A percentile compares a stretch with the other conserved stretches of the same genome.
phyloP scores from a whole-genome alignment of 1,284 basidiomycete genomes.

The Phylloporus sp. region DNA sequence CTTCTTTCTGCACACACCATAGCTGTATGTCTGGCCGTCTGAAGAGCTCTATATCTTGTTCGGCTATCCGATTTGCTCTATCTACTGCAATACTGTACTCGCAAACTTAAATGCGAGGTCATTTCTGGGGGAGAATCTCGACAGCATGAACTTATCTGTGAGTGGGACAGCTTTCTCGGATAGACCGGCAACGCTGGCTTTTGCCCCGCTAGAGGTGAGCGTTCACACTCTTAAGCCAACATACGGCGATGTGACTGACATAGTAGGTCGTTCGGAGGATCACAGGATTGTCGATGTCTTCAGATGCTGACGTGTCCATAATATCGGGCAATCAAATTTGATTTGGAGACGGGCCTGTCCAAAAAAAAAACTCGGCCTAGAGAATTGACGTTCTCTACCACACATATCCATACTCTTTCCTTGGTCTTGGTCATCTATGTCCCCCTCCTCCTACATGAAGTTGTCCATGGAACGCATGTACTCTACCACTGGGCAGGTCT shows the following conservation, averaged over 20 bases:
- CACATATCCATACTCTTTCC: too few species aligned
- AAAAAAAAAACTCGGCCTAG: too few species aligned
- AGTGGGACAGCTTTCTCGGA: background rate
- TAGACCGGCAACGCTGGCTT: background rate
- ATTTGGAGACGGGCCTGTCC: too few species aligned
- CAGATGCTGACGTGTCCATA: background rate
- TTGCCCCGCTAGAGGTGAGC: background rate
- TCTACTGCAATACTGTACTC: conserved; percentile 26
- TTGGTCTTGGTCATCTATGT: too few species aligned
- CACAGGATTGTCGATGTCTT: background rate
- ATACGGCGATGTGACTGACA: background rate
- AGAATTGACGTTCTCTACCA: too few species aligned
- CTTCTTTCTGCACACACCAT: conserved; percentile 1
- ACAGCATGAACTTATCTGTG: background rate
- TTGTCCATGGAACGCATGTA: too few species aligned
- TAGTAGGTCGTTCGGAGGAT: background rate
- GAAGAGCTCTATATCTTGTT: conserved; percentile 5
- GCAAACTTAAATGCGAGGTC: conserved; percentile 23
- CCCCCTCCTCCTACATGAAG: too few species aligned
- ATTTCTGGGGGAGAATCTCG: conserved; percentile 9
- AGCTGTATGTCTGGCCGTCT: conserved; percentile 7
- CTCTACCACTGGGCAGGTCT: too few species aligned
- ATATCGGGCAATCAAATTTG: too few species aligned
- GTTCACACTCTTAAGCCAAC: background rate
- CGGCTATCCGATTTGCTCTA: conserved; percentile 14